Evolutionary conservation across 2,329 filamentous ascomycete species (phyloP), one percentile per base, ranked within the genome.

Genomic region (Geosmithia morbida): DNA sequence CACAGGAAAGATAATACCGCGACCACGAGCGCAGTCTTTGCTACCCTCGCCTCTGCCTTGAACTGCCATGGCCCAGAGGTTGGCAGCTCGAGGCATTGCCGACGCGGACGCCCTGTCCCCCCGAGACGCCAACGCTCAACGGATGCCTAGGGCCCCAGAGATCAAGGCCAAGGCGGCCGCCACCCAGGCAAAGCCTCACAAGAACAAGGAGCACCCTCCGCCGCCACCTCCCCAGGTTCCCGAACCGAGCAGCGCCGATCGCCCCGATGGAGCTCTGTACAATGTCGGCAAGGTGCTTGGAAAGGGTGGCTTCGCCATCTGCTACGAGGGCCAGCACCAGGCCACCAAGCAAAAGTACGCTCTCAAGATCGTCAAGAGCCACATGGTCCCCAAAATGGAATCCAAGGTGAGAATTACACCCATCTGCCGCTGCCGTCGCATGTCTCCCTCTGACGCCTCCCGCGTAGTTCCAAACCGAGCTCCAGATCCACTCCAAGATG

Each of bases 401-500:
- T 85, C 89, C 64, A 89, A 89, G 79, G 85, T 87, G 20, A 18
- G 17, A 2, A 2, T 22, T n/a, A 7, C 6, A 22, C 29, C 13
- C 40, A 17, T 29, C 43, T 29, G 8, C 18, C 7, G 41, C 26
- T 16, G 11, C 6, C n/a, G 11, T n/a, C 20, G 26, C 14, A 16
- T 37, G 33, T 3, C 39, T 17, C 20, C n/a, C 52, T 60, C 46
- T 61, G 53, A 7, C 8, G 13, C 17, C 14, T 16, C 33, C 33
- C 14, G 1, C 41, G 44, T 17, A 81, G 77, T 82, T 83, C 56
- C 79, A 82, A 79, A 79, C 78, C 19, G 92, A 98, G 64, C 77
- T 98, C 7, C 90, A 97, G 65, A 96, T 98, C 51, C 92, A 98
- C 67, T 96, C 92, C 42, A 98, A 97, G 62, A 90, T 98, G 80